These are phyloP conservation scores for Cutaneotrichosporon curvatum DNA, from an alignment of 1,284 basidiomycete genomes.

Conservation along the genomic window DNA sequence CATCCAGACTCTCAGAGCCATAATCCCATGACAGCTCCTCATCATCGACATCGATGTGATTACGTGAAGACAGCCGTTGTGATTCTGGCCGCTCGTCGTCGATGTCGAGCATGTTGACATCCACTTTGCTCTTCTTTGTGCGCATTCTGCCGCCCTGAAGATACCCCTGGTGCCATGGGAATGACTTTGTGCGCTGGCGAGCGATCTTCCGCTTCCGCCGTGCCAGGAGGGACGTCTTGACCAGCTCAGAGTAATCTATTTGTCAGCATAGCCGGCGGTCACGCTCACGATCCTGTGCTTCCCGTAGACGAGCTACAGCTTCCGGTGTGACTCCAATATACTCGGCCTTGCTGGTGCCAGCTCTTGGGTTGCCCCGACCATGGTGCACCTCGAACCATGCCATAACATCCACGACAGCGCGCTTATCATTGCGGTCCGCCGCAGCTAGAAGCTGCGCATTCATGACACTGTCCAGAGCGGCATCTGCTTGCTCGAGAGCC, in stretches of 20 bases:
- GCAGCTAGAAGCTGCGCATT: not conserved
- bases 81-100: too few species aligned
- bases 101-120: not conserved
- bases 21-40: too few species aligned
- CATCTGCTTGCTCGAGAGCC: conserved; percentile 2
- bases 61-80: too few species aligned
- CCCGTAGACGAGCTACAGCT: not conserved
- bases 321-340: too few species aligned
- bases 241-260: not conserved
- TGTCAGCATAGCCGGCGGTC: not conserved
- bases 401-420: not conserved
- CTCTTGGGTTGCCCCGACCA: not conserved
- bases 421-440: not conserved
- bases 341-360: not conserved
- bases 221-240: not conserved
- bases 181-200: not conserved
- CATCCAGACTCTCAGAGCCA: too few species aligned
- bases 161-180: not conserved
- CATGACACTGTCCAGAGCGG: conserved; percentile 1
- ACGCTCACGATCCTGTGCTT: not conserved
- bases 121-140: not conserved
- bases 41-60: too few species aligned
- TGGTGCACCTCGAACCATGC: not conserved
- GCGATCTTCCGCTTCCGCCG: not conserved
- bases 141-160: not conserved